Percentiles rank a stretch among this genome's conserved stretches.
Conservation (phyloP, 2,329 filamentous ascomycete genomes). For the Fusarium domesticum region DNA sequence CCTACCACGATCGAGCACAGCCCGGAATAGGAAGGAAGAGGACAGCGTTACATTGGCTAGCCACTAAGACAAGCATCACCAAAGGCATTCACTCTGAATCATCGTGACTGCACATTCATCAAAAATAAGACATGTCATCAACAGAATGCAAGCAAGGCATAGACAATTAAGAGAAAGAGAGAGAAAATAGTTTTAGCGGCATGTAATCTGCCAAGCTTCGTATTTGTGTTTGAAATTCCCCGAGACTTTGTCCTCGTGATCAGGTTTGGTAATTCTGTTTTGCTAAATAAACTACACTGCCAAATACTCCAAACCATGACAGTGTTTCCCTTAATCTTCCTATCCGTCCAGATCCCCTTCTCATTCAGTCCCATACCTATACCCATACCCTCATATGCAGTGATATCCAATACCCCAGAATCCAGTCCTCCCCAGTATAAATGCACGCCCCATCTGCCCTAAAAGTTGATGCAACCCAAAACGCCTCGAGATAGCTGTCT, state of each 20-base stretch:
- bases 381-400: slow-evolving; percentile 15
- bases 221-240: too few species aligned
- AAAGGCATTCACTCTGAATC: too few species aligned
- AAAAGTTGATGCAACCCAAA: slow-evolving; percentile 3
- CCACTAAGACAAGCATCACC: background rate
- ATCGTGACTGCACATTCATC: too few species aligned
- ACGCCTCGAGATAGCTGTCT: slow-evolving; percentile 8
- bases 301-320: slow-evolving; percentile 20
- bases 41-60: slow-evolving; percentile 4
- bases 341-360: too few species aligned
- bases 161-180: too few species aligned
- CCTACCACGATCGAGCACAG: slow-evolving; percentile 18
- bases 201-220: too few species aligned
- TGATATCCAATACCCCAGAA: slow-evolving; percentile 14
- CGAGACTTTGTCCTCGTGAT: too few species aligned
- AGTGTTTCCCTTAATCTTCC: slow-evolving; percentile 22
- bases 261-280: too few species aligned
- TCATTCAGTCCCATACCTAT: slow-evolving; percentile 15
- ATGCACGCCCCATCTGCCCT: too few species aligned
- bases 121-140: background rate
- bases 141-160: too few species aligned
- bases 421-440: background rate
- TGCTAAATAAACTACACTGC: slow-evolving; percentile 21
- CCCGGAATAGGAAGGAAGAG: slow-evolving; percentile 10
- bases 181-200: too few species aligned